Base-by-base conservation (phyloP, 345 rosid genomes). In the Draba incana region DNA sequence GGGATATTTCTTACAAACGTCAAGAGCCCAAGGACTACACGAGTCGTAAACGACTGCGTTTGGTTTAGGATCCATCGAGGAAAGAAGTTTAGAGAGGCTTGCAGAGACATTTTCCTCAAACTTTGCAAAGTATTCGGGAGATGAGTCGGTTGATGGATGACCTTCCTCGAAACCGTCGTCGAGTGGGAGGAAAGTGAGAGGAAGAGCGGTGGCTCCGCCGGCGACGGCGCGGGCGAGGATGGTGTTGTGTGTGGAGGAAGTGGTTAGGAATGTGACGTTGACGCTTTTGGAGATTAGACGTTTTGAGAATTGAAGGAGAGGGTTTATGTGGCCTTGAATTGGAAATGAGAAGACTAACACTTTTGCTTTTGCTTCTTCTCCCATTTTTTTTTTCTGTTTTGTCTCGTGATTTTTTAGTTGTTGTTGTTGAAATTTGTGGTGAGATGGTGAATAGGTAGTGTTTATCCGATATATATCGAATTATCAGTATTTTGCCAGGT, bases 261-360 rank as follows among this genome's bases (percentile, higher is more conserved):
- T 78, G 69, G 81, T 76, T 62, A 81, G 52, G 55, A 81, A 62
- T 37, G 90, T 82, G 57, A 85, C 75, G 24, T 57, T n/a, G 10
- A 81, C 71, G 41, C 86, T 84, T 64, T 75, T 85, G 48, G 80
- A 77, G 70, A 62, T 69, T 9, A 88, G 37, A 46, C 85, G 85
- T 57, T 85, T 85, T 30, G 84, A 78, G 81, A 85, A 82, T 39
- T 84, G 85, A 55, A 84, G 77, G 46, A 82, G 69, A 24, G 91
- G 91, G 61, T 78, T 86, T 8, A 86, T 66, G 76, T 79, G 89
- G 7, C 92, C 88, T 72, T 80, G 88, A 6, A 39, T 14, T 1
- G 86, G 80, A 23, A 69, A 78, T 0, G 83, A 47, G 20, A 81
- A 10, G 13, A 84, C 76, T 51, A 82, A 53, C 13, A 79, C 78